Base-by-base conservation (phyloP, 768 basidiomycete species). In the Cubamyces sp. region DNA sequence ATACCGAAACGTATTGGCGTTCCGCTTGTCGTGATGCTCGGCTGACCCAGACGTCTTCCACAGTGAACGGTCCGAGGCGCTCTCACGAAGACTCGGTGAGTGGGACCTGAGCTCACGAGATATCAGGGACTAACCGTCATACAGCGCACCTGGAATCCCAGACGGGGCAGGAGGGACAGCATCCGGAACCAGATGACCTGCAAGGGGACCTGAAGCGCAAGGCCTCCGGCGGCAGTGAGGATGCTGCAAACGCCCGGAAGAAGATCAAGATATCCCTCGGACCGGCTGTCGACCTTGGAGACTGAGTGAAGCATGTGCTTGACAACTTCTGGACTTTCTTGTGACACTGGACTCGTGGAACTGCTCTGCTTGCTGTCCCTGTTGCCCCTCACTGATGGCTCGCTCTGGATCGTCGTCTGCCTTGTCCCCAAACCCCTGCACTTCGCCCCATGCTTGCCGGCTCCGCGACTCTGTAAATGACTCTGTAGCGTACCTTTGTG, bases 231-330 rank as follows among this genome's bases (percentile, higher is more conserved):
- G 37, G 16, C 8, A 48, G 34, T 59, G 34, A 45, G 60, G 69
- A 56, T 45, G 52, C 46, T 48, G 58, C 18, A 55, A 62, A 66
- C 57, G 43, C 62, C 50, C 19, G 43, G 66, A 92, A 91, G 78
- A 90, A 83, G 69, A 67, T 86, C 62, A 93, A 92, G 75, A 82
- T 92, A 51, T 93, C 90, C 16, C 74, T 92, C 42, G 84, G 84
- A 42, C 73, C 79, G 59, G 85, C 82, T 51, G 83, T 93, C 64
- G 89, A 92, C 74, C 82, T 92, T 4, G 90, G 88, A 34, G 90
- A 92, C 73, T 92, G 74, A 67, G 39, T 63, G 39, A 41, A 21
- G 18, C 26, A 21, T 26, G 34, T 30, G 9, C 15, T 9, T 28
- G 52, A 43, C 57, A 23, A 19, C 49, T 25, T 47, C 46, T 14